These are phyloP conservation scores for Kondoa subrosea DNA, from an alignment of 768 basidiomycete genomes.

Conservation along the genomic window DNA sequence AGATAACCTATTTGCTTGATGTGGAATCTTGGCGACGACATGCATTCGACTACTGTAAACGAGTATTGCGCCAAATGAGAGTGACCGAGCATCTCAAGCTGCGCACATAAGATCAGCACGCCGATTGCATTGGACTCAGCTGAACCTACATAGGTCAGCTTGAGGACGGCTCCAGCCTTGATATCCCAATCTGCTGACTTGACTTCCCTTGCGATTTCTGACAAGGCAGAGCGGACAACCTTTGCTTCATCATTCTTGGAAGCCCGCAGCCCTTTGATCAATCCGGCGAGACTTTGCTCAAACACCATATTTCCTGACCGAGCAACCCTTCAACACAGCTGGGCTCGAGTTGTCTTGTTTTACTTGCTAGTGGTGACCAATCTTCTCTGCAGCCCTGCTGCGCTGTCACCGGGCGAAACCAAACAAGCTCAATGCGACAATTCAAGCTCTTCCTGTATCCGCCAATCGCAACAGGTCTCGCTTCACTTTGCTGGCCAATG, in stretches of 20 bases:
- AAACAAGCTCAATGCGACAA: no score
- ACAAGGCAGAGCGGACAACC: slow-evolving; percentile 82
- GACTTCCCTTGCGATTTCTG: slow-evolving; percentile 82
- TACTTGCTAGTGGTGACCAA: no score
- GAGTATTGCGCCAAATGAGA: slow-evolving; percentile 91
- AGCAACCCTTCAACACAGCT: no score
- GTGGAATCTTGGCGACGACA: slow-evolving; percentile 81
- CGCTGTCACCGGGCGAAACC: no score
- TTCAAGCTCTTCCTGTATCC: no score
- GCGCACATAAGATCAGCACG: slow-evolving; percentile 3
- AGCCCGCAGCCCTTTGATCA: slow-evolving; percentile 59
- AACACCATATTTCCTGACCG: slow-evolving; percentile 2
- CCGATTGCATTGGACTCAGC: background rate
- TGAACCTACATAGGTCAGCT: slow-evolving; percentile 78
- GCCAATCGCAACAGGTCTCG: no score
- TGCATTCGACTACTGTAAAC: slow-evolving; percentile 92
- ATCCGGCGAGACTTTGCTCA: slow-evolving; percentile 12
- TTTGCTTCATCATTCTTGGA: slow-evolving; percentile 85
- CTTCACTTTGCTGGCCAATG: no score
- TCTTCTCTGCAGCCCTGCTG: no score
- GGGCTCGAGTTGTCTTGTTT: background rate
- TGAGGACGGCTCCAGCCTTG: slow-evolving; percentile 85
- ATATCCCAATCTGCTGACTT: slow-evolving; percentile 88
- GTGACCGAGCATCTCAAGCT: slow-evolving; percentile 88
- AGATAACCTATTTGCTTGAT: slow-evolving; percentile 92